Evolutionary conservation across 108 stramenopile genomes (phyloP).

Genomic region (Epithemia pelagica): DNA sequence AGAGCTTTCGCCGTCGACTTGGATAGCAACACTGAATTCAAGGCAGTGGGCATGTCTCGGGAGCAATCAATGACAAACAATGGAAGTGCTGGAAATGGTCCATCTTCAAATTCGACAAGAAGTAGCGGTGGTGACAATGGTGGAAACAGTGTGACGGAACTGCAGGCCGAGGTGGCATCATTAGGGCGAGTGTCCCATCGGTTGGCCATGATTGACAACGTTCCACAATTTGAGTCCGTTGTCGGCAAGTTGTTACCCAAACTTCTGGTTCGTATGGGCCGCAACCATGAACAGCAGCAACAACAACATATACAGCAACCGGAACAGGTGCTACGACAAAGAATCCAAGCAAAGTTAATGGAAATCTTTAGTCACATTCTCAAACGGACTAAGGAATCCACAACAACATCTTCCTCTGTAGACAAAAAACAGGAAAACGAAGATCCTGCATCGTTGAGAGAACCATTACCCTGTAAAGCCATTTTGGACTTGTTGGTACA

Average conservation of each 20-base stretch:
- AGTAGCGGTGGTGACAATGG: too few species aligned
- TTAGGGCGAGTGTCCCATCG: constrained; percentile 69
- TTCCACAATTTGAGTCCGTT: constrained; percentile 38
- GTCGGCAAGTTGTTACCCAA: constrained; percentile 60
- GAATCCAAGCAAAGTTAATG: constrained; percentile 61
- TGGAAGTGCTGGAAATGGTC: too few species aligned
- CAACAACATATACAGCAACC: constrained; percentile 7
- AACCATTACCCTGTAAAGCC: constrained; percentile 37
- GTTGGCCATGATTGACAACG: constrained; percentile 60
- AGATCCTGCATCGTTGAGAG: too few species aligned
- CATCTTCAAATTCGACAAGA: too few species aligned
- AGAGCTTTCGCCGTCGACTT: too few species aligned
- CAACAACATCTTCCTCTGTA: too few species aligned
- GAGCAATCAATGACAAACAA: too few species aligned
- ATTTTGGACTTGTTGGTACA: constrained; percentile 43
- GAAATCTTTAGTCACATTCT: constrained; percentile 69
- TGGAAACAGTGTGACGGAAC: too few species aligned
- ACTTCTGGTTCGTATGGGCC: constrained; percentile 60
- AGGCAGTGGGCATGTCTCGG: too few species aligned
- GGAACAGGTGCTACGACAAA: constrained; percentile 13
- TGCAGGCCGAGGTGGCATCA: constrained; percentile 34
- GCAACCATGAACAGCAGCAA: constrained; percentile 39
- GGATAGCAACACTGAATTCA: too few species aligned
- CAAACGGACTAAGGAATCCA: constrained; percentile 70
- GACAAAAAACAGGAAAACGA: too few species aligned